phyloP scores from a whole-genome alignment of 768 basidiomycete genomes.

The Rhodotorula babjevae region DNA sequence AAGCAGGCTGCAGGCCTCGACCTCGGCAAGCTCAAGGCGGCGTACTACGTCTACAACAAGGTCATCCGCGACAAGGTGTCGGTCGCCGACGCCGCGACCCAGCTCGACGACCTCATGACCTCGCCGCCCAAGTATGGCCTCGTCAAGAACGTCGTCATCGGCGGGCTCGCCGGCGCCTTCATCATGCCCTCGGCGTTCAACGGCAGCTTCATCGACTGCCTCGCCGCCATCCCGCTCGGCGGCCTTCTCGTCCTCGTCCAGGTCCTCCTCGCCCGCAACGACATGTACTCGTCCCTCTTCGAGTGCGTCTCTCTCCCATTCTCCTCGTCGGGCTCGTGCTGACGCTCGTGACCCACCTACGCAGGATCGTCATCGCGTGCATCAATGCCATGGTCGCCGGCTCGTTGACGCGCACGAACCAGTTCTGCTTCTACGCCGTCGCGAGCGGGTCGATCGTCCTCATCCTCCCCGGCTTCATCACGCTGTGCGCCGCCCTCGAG shows the following conservation, averaged over 20 bases:
- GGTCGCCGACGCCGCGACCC: constrained; percentile 64
- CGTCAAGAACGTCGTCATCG: constrained; percentile 62
- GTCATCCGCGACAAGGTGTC: constrained; percentile 67
- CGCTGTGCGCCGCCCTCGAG: constrained; percentile 51
- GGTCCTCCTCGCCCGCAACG: constrained; percentile 59
- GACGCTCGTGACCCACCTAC: neutral
- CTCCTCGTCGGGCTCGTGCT: neutral
- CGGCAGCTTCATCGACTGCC: constrained; percentile 70
- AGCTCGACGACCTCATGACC: constrained; percentile 68
- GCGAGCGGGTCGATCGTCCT: constrained; percentile 71
- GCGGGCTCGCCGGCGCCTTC: constrained; percentile 54
- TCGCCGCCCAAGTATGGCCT: constrained; percentile 50
- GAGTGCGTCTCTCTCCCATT: constrained; percentile 47
- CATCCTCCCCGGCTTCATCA: constrained; percentile 57
- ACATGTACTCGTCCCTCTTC: constrained; percentile 72
- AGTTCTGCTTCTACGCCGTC: constrained; percentile 74
- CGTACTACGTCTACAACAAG: constrained; percentile 27
- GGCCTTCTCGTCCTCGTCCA: constrained; percentile 71
- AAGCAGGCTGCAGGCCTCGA: constrained; percentile 55
- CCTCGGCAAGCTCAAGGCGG: constrained; percentile 61
- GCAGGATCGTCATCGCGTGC: constrained; percentile 65
- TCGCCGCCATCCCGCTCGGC: constrained; percentile 68
- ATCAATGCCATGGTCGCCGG: constrained; percentile 72
- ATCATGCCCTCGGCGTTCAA: constrained; percentile 52
- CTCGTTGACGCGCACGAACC: constrained; percentile 60